Evolutionary conservation across 352 stramenopile species (phyloP).

Genomic region (Phytophthora colocasiae): DNA sequence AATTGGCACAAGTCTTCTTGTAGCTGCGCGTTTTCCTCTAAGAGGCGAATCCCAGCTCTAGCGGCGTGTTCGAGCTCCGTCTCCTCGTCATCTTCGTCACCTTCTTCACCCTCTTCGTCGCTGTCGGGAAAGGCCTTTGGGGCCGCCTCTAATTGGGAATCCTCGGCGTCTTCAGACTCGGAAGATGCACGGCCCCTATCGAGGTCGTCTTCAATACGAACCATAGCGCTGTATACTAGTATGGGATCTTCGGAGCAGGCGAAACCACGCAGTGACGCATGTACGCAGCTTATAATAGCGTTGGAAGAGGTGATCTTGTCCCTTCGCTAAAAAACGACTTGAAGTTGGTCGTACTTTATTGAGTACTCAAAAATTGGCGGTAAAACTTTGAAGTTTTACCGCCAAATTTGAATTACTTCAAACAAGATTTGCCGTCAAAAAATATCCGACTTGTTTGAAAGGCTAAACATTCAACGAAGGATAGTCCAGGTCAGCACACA

Average conservation of each 20-base stretch:
- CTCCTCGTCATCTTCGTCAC: slow-evolving; percentile 46
- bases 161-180: slow-evolving; percentile 11
- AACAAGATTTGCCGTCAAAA: too few relatives aligned
- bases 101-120: slow-evolving; percentile 30
- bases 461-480: too few relatives aligned
- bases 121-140: slow-evolving; percentile 23
- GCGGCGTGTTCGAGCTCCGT: slow-evolving; percentile 65
- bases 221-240: slow-evolving; percentile 8
- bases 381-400: background rate
- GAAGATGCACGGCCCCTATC: background rate
- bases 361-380: slow-evolving; percentile 1
- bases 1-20: slow-evolving; percentile 60
- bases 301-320: slow-evolving; percentile 9
- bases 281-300: background rate
- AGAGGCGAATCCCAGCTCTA: slow-evolving; percentile 66
- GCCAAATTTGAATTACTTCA: background rate
- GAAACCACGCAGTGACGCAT: slow-evolving; percentile 20
- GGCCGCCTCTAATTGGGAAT: slow-evolving; percentile 26
- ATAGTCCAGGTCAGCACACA: too few relatives aligned
- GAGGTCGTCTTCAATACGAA: slow-evolving; percentile 8
- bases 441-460: too few relatives aligned
- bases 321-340: slow-evolving; percentile 29
- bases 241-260: slow-evolving; percentile 17
- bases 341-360: slow-evolving; percentile 14
- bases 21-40: slow-evolving; percentile 79